phyloP scores from a whole-genome alignment of 2,329 filamentous ascomycete genomes.

The Colletotrichum sp. region DNA sequence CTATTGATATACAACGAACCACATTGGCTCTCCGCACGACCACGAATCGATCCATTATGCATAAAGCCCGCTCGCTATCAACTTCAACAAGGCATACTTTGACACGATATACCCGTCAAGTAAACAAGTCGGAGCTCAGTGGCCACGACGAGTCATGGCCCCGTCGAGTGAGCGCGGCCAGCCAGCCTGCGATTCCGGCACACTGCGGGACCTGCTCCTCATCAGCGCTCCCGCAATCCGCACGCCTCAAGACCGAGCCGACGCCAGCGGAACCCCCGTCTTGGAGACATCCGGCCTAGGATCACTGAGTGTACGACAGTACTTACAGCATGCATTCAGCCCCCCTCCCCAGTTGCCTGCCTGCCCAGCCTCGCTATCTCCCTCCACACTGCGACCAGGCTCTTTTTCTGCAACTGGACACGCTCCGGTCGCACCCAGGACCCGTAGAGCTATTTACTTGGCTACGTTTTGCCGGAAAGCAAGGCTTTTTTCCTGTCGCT shows the following conservation, averaged over 20 bases:
- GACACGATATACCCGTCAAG: constrained; percentile 1
- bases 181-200: background rate
- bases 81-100: background rate
- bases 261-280: background rate
- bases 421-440: background rate
- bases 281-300: background rate
- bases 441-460: background rate
- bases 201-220: background rate
- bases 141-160: constrained; percentile 14
- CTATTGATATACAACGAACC: background rate
- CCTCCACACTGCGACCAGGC: background rate
- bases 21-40: background rate
- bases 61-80: background rate
- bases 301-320: background rate
- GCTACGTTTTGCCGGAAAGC: background rate
- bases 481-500: background rate
- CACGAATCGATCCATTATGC: background rate
- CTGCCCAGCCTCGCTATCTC: constrained; percentile 10
- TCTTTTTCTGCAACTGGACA: background rate
- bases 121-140: constrained; percentile 4
- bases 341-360: background rate
- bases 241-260: constrained; percentile 14
- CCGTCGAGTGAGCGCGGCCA: background rate
- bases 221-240: background rate
- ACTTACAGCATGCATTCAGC: constrained; percentile 4